Evolutionary conservation across 2,329 filamentous ascomycete species (phyloP).

Genomic region (Exophiala viscosa): DNA sequence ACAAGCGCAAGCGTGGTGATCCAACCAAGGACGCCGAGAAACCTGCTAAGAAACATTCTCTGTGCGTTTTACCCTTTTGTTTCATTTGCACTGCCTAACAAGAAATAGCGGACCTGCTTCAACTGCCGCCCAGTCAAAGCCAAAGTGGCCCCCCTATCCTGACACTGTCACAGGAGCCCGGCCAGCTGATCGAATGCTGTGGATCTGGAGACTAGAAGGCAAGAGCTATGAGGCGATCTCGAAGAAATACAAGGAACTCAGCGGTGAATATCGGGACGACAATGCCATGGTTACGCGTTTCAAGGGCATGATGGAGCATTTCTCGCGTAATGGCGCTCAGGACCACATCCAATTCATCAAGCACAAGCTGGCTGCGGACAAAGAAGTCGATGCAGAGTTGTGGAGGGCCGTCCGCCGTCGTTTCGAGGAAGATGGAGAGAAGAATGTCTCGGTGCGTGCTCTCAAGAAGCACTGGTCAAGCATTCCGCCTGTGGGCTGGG

Average conservation of each 20-base stretch:
- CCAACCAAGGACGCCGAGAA: too few species aligned
- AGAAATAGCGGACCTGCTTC: too few species aligned
- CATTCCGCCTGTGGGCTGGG: not conserved
- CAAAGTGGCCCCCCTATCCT: not conserved
- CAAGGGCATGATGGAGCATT: slow-evolving; percentile 9
- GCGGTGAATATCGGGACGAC: not conserved
- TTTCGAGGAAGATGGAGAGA: not conserved
- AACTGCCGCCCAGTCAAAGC: too few species aligned
- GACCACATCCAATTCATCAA: not conserved
- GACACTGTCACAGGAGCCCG: not conserved
- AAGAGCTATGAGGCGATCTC: slow-evolving; percentile 7
- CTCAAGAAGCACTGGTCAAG: not conserved
- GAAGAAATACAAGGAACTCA: slow-evolving; percentile 3
- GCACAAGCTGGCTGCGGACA: not conserved
- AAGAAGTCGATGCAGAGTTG: not conserved
- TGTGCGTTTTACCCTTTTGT: too few species aligned
- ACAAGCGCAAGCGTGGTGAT: too few species aligned
- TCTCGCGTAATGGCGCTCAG: slow-evolving; percentile 7
- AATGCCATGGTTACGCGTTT: slow-evolving; percentile 7
- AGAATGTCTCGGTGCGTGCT: not conserved
- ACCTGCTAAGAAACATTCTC: too few species aligned
- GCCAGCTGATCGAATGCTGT: slow-evolving; percentile 12
- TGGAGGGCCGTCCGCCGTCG: not conserved
- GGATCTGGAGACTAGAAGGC: slow-evolving; percentile 4
- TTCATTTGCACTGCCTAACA: too few species aligned